Percentiles rank a stretch among this genome's conserved stretches.
These are phyloP conservation scores for Penicillium sp. DNA, from an alignment of 2,329 filamentous ascomycete species.

Conservation along the genomic window DNA sequence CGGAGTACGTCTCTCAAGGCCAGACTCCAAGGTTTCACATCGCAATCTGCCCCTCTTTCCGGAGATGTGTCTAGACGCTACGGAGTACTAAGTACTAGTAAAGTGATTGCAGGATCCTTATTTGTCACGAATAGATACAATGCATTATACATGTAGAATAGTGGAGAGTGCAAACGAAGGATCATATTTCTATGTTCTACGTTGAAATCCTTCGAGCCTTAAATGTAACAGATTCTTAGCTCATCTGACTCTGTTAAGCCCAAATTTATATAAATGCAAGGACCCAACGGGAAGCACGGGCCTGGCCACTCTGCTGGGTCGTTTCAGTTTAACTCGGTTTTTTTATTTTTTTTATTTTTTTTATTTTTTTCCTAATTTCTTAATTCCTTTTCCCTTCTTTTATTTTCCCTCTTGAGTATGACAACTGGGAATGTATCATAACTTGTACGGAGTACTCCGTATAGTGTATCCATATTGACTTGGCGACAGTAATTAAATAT, in stretches of 20 bases:
- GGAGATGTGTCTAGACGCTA: neutral
- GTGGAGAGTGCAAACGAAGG: neutral
- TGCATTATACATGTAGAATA: neutral
- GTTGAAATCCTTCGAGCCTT: neutral
- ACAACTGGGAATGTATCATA: neutral
- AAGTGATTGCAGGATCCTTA: neutral
- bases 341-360: no score
- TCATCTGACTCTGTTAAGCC: slow-evolving; percentile 15
- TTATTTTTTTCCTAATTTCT: no score
- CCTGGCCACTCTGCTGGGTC: slow-evolving; percentile 29
- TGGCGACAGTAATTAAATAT: neutral
- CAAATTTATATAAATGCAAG: slow-evolving; percentile 11
- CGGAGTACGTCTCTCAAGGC: neutral
- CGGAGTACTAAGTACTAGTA: no score
- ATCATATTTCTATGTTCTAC: neutral
- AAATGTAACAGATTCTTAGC: neutral
- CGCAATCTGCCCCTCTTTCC: neutral
- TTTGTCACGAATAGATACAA: neutral
- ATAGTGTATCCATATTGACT: neutral
- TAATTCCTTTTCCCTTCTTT: no score
- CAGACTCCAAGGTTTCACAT: neutral
- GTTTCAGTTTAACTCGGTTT: slow-evolving; percentile 26
- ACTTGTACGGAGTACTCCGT: neutral
- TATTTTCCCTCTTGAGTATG: neutral
- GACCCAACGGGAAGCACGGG: slow-evolving; percentile 25